Conservation (phyloP, 1,139 yeast species). For the Blastobotrys malaysiensis region DNA sequence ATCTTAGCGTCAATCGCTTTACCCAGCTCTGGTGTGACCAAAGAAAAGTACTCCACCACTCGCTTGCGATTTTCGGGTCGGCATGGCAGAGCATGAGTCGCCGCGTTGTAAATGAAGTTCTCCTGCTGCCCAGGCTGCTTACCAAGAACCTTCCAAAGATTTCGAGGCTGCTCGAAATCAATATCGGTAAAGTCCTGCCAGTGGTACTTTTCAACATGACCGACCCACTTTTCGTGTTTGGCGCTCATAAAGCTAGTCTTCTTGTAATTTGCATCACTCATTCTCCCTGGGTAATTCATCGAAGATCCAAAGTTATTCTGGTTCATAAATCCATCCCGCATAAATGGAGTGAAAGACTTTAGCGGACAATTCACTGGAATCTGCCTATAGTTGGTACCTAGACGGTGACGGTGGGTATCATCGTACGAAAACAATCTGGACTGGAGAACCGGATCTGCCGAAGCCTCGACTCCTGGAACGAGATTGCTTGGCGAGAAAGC, state of each 20-base stretch:
- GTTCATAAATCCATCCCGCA: slow-evolving; percentile 4
- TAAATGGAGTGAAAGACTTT: slow-evolving; percentile 4
- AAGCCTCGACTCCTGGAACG: slow-evolving; percentile 74
- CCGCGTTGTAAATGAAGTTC: slow-evolving; percentile 36
- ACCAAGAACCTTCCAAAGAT: slow-evolving; percentile 8
- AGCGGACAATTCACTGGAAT: slow-evolving; percentile 10
- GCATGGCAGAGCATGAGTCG: slow-evolving; percentile 68
- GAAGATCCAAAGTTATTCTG: slow-evolving; percentile 5
- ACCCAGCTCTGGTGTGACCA: slow-evolving; percentile 66
- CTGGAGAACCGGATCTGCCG: slow-evolving; percentile 82
- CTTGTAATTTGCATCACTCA: not conserved
- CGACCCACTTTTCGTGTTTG: slow-evolving; percentile 10
- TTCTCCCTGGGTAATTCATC: not conserved
- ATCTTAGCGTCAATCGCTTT: slow-evolving; percentile 50
- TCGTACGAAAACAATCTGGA: slow-evolving; percentile 77
- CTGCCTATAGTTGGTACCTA: slow-evolving; percentile 38
- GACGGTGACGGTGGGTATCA: slow-evolving; percentile 66
- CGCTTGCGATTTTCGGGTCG: slow-evolving; percentile 71
- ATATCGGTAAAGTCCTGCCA: slow-evolving; percentile 3
- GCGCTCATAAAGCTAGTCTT: not conserved
- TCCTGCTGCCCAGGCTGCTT: not conserved
- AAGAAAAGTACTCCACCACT: slow-evolving; percentile 69
- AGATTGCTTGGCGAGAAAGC: slow-evolving; percentile 78
- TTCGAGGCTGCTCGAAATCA: slow-evolving; percentile 8
- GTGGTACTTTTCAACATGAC: slow-evolving; percentile 2